Percentiles rank a stretch among this genome's conserved stretches.
These are phyloP conservation scores for Mycena capillaripes DNA, from an alignment of 768 basidiomycete genomes.

Conservation along the genomic window DNA sequence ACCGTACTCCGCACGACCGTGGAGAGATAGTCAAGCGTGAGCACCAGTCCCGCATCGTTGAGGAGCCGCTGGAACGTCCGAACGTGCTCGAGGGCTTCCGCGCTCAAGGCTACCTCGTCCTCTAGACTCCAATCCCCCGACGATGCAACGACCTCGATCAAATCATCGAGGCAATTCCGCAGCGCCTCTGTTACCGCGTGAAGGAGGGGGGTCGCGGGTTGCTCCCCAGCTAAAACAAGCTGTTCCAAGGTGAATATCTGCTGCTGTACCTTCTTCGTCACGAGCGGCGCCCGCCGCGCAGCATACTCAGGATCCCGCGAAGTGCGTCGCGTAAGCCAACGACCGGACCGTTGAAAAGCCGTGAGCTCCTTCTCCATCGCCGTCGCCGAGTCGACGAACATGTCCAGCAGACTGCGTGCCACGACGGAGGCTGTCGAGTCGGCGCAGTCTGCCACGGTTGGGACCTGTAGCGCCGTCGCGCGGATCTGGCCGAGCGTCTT, in stretches of 20 bases:
- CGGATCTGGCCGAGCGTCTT: slow-evolving; percentile 47
- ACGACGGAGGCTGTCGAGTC: slow-evolving; percentile 50
- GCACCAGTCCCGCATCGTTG: slow-evolving; percentile 49
- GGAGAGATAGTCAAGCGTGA: slow-evolving; percentile 47
- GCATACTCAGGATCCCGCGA: slow-evolving; percentile 15
- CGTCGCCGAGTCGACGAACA: slow-evolving; percentile 45
- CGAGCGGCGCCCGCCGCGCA: background rate
- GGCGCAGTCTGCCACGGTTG: slow-evolving; percentile 42
- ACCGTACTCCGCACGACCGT: slow-evolving; percentile 38
- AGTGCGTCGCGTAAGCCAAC: background rate
- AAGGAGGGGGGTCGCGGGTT: slow-evolving; percentile 35
- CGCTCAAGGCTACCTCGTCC: slow-evolving; percentile 27
- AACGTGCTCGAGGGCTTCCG: slow-evolving; percentile 41
- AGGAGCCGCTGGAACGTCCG: slow-evolving; percentile 42
- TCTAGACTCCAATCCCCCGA: slow-evolving; percentile 16
- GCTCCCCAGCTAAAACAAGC: slow-evolving; percentile 25
- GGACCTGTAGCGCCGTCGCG: slow-evolving; percentile 38
- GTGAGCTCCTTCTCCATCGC: slow-evolving; percentile 42
- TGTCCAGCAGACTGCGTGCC: slow-evolving; percentile 50
- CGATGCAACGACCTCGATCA: slow-evolving; percentile 31
- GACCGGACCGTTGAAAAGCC: slow-evolving; percentile 33
- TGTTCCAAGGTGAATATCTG: slow-evolving; percentile 30
- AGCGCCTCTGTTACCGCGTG: slow-evolving; percentile 39
- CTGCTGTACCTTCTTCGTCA: slow-evolving; percentile 25
- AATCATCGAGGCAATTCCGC: slow-evolving; percentile 25